Evolutionary conservation across 1,284 basidiomycete species (phyloP), one percentile per base, ranked within the genome.

Genomic region (Chalciporus sp.): DNA sequence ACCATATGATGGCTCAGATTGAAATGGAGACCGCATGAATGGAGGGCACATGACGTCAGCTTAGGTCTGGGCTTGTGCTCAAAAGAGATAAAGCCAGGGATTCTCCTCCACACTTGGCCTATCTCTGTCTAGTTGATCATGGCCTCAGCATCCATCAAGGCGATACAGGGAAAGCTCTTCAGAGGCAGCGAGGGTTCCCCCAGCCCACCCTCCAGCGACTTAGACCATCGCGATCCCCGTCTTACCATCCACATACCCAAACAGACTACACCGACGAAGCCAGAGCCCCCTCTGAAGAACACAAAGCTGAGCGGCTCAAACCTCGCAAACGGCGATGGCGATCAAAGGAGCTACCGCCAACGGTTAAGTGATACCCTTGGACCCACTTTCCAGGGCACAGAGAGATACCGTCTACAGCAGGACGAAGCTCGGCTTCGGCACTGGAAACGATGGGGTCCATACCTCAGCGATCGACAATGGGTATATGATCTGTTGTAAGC

Each of bases 381-480:
- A 1, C 56, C 69, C 8, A 75, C 82, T 16, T 90, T 90, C 63
- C 76, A 82, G 42, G 85, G 88, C 29, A 81, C 78, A 23, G 90
- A 92, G 71, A 77, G 78, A 51, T 75, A 85, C 71, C 85, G 92
- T 51, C 81, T 97, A 16, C 74, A 84, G 52, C 86, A 92, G 65
- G 86, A 88, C 57, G 80, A 76, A 55, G 71, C 76, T 52, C 85
- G 85, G 62, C 78, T 84, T 58, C 76, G 79, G 41, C 94, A 98
- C 72, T 99, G 96, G 96, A 98, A 98, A 75, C 82, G 93, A 63
- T 98, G 96, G 96, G 96, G 96, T 27, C 96, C 96, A 16, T 98
- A 98, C 76, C 81, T 99, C 57, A 90, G 89, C 59, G 96, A 99
- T 75, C 83, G 96, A 56, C 96, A 98, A 81, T 99, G 96, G 96